Percentiles rank a stretch among this genome's conserved stretches.
Evolutionary conservation across 495 filamentous ascomycete genomes (phyloP).

Genomic region (Aspergillus indologenus): DNA sequence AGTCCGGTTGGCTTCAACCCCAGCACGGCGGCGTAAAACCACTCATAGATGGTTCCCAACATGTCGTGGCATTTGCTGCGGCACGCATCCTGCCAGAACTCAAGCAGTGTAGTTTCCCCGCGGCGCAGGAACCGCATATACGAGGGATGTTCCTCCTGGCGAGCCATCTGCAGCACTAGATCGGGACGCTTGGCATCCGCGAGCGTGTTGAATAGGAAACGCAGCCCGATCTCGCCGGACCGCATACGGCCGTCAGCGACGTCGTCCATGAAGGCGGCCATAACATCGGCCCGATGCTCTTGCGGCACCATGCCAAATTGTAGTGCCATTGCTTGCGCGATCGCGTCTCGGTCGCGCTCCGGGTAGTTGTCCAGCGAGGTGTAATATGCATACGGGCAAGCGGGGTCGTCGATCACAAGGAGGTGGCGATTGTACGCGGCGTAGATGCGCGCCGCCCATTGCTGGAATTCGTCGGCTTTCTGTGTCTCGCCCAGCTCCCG

Average conservation of each 20-base stretch:
- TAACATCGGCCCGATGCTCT: slow-evolving; percentile 21
- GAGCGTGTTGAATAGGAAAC: slow-evolving; percentile 27
- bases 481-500: slow-evolving; percentile 20
- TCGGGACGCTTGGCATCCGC: slow-evolving; percentile 26
- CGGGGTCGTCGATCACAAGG: slow-evolving; percentile 21
- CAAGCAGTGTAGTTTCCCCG: slow-evolving; percentile 27
- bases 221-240: slow-evolving; percentile 28
- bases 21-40: slow-evolving; percentile 28
- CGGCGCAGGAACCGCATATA: slow-evolving; percentile 32
- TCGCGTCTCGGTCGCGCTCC: slow-evolving; percentile 22
- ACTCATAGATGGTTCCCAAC: slow-evolving; percentile 34
- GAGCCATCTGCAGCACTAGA: slow-evolving; percentile 27
- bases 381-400: slow-evolving; percentile 22
- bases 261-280: slow-evolving; percentile 26
- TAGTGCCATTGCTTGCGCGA: slow-evolving; percentile 28
- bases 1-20: slow-evolving; percentile 22
- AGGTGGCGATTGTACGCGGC: slow-evolving; percentile 25
- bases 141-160: slow-evolving; percentile 30
- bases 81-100: slow-evolving; percentile 32
- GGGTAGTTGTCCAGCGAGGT: slow-evolving; percentile 25
- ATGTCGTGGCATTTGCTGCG: slow-evolving; percentile 31
- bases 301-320: slow-evolving; percentile 24
- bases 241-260: slow-evolving; percentile 21
- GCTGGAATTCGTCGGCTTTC: slow-evolving; percentile 18
- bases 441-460: slow-evolving; percentile 24